Evolutionary conservation across 305 asterid genomes (phyloP).

Genomic region (Fraxinus greggii): DNA sequence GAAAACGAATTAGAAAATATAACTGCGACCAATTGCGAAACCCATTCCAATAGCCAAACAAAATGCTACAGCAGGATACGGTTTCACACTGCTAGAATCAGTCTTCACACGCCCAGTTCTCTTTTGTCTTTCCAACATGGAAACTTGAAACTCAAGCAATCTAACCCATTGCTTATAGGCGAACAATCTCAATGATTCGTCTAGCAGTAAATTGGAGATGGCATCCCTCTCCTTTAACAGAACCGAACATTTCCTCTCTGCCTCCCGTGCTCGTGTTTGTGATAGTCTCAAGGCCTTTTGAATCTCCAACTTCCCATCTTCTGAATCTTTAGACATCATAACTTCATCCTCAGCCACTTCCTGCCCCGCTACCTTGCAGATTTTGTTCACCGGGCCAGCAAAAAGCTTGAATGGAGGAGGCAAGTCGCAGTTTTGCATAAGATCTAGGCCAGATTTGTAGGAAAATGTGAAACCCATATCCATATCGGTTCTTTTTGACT

Average conservation of each 20-base stretch:
- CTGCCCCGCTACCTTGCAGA: background rate
- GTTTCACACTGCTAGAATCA: conserved; percentile 16
- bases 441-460: conserved; percentile 30
- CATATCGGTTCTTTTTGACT: conserved; percentile 25
- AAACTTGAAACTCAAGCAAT: conserved; percentile 41
- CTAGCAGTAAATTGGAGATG: conserved; percentile 37
- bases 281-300: conserved; percentile 53
- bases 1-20: conserved; percentile 25
- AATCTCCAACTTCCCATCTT: conserved; percentile 40
- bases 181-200: conserved; percentile 41
- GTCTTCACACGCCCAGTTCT: background rate
- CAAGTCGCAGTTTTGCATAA: conserved; percentile 65
- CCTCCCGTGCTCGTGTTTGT: conserved; percentile 66
- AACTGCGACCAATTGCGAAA: conserved; percentile 30
- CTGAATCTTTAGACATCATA: background rate
- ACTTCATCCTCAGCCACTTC: conserved; percentile 6
- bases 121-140: conserved; percentile 25
- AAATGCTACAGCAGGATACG: conserved; percentile 38
- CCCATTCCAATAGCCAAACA: conserved; percentile 53
- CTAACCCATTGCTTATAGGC: conserved; percentile 52
- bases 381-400: conserved; percentile 31
- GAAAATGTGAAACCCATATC: conserved; percentile 7
- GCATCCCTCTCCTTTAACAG: conserved; percentile 41
- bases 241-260: conserved; percentile 46
- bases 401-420: conserved; percentile 63